A percentile compares a stretch with the other conserved stretches of the same genome.
These are phyloP conservation scores for Fusarium neocosmosporiellum DNA, from an alignment of 2,329 filamentous ascomycete genomes.

Conservation along the genomic window DNA sequence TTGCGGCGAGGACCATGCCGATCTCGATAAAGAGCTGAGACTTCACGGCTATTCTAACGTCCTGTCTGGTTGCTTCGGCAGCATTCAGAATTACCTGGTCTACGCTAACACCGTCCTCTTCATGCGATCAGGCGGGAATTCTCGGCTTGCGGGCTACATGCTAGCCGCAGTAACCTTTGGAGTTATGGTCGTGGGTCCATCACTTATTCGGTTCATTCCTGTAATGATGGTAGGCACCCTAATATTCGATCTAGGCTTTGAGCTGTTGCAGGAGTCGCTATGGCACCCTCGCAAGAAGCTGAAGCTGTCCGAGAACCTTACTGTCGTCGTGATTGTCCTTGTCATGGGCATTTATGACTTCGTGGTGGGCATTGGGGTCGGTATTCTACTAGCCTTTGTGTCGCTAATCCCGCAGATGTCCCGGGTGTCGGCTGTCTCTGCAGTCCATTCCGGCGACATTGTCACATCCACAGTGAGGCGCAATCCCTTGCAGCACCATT, in stretches of 20 bases:
- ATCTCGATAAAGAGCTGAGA: constrained; percentile 90
- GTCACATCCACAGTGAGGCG: constrained; percentile 93
- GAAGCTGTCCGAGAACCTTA: constrained; percentile 87
- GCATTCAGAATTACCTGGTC: constrained; percentile 96
- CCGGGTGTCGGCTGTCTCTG: constrained; percentile 86
- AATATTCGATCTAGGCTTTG: constrained; percentile 95
- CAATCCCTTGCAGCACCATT: constrained; percentile 88
- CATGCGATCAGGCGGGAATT: constrained; percentile 90
- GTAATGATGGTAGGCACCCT: constrained; percentile 96
- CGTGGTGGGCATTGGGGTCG: constrained; percentile 90
- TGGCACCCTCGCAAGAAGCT: constrained; percentile 90
- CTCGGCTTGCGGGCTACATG: constrained; percentile 85
- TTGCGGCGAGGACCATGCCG: constrained; percentile 90
- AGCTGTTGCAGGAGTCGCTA: constrained; percentile 88
- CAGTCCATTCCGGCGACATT: constrained; percentile 86
- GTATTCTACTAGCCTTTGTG: constrained; percentile 90
- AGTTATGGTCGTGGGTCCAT: constrained; percentile 86
- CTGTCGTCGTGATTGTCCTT: constrained; percentile 87
- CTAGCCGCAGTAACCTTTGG: constrained; percentile 83
- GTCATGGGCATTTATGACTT: constrained; percentile 99
- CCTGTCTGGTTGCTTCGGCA: constrained; percentile 85
- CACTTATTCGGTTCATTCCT: constrained; percentile 91
- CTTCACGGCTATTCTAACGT: constrained; percentile 95
- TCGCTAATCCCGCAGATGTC: constrained; percentile 94
- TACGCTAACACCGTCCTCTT: constrained; percentile 99